Base-by-base conservation (phyloP, 495 filamentous ascomycete genomes). In the Neurospora intermedia region DNA sequence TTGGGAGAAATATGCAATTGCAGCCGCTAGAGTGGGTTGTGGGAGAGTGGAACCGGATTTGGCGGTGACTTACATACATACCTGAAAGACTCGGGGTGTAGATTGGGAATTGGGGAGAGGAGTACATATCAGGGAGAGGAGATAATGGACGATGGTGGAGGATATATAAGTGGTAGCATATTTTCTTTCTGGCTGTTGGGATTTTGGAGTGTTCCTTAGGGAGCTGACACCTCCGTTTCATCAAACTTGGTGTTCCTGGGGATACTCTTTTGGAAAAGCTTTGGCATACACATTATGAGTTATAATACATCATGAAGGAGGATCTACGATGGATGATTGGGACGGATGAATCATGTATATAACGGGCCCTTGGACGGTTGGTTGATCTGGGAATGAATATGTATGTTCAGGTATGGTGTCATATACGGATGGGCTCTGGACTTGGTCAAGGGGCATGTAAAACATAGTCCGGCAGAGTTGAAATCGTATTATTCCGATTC, bases 41-140 rank as follows among this genome's bases (percentile, higher is more conserved):
- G 6, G 77, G 74, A 2, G 77, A 78, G 69, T 82, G 78, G 81
- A 75, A 78, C n/a, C 71, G 71, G 73, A 70, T 80, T 62, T 80
- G 80, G 77, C 39, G 72, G 45, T 38, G 71, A 54, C 3, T 35
- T 70, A 70, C 69, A 15, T 71, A 40, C 69, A n/a, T 70, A 40
- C 54, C 23, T 43, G 9, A 39, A 31, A n/a, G 15, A 13, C 6
- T 73, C 7, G 15, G 31, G n/a, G 5, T 75, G 7, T 70, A 6
- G 2, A 43, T 13, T 7, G 54, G 35, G 23, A 45, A n/a, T 10
- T 4, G 18, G 8, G 48, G 46, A 20, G 15, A 46, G 18, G 2
- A 9, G 18, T 27, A 9, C 1, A 27, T 27, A 9, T 1, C 31
- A 18, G 4, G 11, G 43, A 35, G 11, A 20, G 46, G 2, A 5